Base-by-base conservation (phyloP, 148 eudicot species). In the Gaultheria prostrata region DNA sequence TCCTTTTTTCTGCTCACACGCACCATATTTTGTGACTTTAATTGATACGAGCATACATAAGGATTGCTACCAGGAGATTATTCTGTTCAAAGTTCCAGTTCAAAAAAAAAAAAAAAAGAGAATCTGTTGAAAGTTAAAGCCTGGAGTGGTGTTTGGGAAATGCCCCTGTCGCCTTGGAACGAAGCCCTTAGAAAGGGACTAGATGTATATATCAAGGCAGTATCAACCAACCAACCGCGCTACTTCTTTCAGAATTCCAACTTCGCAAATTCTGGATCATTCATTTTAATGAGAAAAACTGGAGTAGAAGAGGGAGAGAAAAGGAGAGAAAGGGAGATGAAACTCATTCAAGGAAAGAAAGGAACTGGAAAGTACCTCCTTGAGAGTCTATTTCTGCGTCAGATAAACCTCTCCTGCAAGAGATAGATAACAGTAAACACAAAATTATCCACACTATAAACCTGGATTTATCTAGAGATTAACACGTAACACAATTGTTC, bases 381-480 rank as follows among this genome's bases (percentile, higher is more conserved):
- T 90, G 59, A 95, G 92, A 92, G 79, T 85, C 82, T 84, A 95
- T 85, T 90, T 95, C 98, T 80, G 94, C 88, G 83, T 91, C 97
- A 15, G 98, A 95, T 83, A 95, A 90, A 77, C 98, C 98, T 90
- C 97, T 90, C 98, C 98, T 95, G 90, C 88, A 86, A 87, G 83
- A 80, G 61, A 80, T 33, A 59, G 21, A 45, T 79, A 48, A 65
- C 26, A 26, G 49, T 53, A 73, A 71, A 50, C 6, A 50, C 4
- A 14, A 4, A 71, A 67, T 53, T 48, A 80, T 8, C 17, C 70
- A 80, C 8, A 12, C 8, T 0, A 28, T 8, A n/a, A 28, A 65
- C 32, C 28, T 46, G 73, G n/a, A n/a, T 28, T 67, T 33, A 67
- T 67, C 72, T 30, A 67, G 35, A 13, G 6, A 67, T 67, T 28